A percentile compares a stretch with the other conserved stretches of the same genome.
phyloP scores from a whole-genome alignment of 2,329 filamentous ascomycete species.

The Aureobasidium zeae region DNA sequence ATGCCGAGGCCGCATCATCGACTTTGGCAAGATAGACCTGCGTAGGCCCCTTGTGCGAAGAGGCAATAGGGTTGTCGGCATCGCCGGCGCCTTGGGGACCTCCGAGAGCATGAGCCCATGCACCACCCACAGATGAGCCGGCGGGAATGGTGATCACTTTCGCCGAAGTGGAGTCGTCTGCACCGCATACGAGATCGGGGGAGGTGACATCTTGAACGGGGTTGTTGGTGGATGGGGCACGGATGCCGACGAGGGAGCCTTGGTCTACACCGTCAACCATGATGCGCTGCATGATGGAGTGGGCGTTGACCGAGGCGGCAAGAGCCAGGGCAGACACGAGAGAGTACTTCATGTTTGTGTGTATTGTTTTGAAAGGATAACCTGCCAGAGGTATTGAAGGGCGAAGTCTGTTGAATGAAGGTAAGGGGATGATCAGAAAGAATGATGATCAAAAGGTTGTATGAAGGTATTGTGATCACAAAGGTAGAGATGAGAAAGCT shows the following conservation, averaged over 20 bases:
- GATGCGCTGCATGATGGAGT: conserved; percentile 26
- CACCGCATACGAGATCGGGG: conserved; percentile 29
- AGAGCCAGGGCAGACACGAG: conserved; percentile 27
- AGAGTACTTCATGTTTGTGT: conserved; percentile 18
- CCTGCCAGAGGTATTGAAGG: conserved; percentile 8
- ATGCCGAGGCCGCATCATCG: conserved; percentile 38
- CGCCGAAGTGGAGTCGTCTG: conserved; percentile 23
- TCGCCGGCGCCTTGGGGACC: conserved; percentile 13
- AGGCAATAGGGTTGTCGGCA: conserved; percentile 18
- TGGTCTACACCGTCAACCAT: conserved; percentile 36
- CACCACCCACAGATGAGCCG: conserved; percentile 18
- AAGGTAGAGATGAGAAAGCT: background rate
- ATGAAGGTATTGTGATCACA: too few relatives aligned
- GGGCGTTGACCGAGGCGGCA: conserved; percentile 24
- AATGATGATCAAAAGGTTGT: conserved; percentile 1
- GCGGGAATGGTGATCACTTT: conserved; percentile 11
- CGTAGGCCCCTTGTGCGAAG: conserved; percentile 21
- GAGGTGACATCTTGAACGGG: conserved; percentile 30
- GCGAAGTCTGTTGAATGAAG: conserved; percentile 6
- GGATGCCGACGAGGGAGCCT: conserved; percentile 41
- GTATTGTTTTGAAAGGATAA: background rate
- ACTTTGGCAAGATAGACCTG: conserved; percentile 30
- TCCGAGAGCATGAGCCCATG: conserved; percentile 16
- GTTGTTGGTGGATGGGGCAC: conserved; percentile 33
- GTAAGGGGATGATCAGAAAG: conserved; percentile 1